Evolutionary conservation across 257 asterid genomes (phyloP), one percentile per base, ranked within the genome.

Genomic region (Solanum chaucha): DNA sequence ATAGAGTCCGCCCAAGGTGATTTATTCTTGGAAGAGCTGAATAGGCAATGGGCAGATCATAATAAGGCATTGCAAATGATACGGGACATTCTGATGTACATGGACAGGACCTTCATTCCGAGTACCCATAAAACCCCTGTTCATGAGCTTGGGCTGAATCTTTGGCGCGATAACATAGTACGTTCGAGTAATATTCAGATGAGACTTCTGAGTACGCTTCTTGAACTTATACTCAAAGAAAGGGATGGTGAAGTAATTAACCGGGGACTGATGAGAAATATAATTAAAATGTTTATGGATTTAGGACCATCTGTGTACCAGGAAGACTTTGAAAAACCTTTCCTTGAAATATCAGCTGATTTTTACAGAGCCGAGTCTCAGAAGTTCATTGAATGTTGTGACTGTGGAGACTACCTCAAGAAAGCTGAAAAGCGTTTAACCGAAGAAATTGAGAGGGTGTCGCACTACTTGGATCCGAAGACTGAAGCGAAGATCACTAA

Each of bases 81-180:
- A 78, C 96, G 98, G 17, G 97, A 95, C 91, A 93, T 96, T 86
- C 87, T 96, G 85, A 94, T 95, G 98, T 96, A 95, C 93, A 94
- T 95, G 99, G 99, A 96, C 90, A 87, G 97, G 82, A 96, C 98
- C 82, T 95, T 94, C 86, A 91, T 94, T 72, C 95, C 93, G 1
- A 92, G 94, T 92, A 90, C 88, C 87, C 94, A 90, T 86, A 95
- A 93, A 89, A 93, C 93, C 80, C 93, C 94, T 19, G 96, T 96
- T 86, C 93, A 93, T 87, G 99, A 96, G 90, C 98, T 96, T 72
- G 99, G 99, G 85, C 94, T 96, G 68, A 95, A 94, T 89, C 94
- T 96, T 48, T 96, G 98, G 99, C 90, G 97, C 87, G 98, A 95
- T 90, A 90, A 90, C 78, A 95, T 96, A 28, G 90, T 96, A 87